Evolutionary conservation across 306 rosid species (phyloP).

Genomic region (Trichosanthes cucumerina): DNA sequence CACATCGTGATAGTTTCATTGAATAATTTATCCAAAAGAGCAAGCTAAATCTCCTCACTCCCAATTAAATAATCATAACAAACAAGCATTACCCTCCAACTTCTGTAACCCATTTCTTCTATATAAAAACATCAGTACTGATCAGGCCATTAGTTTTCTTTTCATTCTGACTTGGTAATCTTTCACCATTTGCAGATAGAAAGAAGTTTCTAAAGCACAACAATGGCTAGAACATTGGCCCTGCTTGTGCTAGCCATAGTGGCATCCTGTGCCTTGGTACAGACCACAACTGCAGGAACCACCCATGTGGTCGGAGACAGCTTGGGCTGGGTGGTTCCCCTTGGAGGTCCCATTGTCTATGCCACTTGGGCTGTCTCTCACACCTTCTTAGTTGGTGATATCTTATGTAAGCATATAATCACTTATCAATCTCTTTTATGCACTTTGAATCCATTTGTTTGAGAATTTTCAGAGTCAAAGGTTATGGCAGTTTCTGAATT

Average conservation of each 20-base stretch:
- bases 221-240: neutral
- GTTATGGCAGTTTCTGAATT: neutral
- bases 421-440: neutral
- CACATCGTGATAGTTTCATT: too few relatives aligned
- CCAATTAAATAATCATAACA: neutral
- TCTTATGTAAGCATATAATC: neutral
- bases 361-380: conserved; percentile 3
- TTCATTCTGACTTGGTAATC: neutral
- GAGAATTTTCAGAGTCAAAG: neutral
- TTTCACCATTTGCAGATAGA: neutral
- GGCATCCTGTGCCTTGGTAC: neutral
- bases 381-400: conserved; percentile 8
- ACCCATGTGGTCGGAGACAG: conserved; percentile 12
- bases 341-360: conserved; percentile 2
- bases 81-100: neutral
- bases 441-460: neutral
- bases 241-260: neutral
- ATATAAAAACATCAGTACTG: neutral
- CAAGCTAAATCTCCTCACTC: neutral
- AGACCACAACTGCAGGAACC: neutral
- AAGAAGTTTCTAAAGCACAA: neutral
- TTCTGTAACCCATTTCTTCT: neutral
- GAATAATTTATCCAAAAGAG: neutral
- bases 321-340: conserved; percentile 5
- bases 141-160: neutral